phyloP scores from a whole-genome alignment of 1,284 basidiomycete species.

The Cryptococcus jaspeensis region DNA sequence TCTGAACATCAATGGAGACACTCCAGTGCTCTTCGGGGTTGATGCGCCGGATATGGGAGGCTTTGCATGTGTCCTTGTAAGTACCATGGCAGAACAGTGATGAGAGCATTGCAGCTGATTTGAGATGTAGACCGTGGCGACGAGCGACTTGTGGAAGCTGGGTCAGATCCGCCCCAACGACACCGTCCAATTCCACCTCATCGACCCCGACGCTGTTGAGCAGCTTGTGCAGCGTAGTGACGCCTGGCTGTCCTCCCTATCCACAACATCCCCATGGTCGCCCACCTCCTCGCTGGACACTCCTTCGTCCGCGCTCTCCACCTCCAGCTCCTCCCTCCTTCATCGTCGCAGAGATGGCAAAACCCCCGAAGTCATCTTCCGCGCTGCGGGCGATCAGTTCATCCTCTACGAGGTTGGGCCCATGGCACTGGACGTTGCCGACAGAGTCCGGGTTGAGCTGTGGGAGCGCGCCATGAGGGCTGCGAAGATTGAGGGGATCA shows the following conservation, averaged over 20 bases:
- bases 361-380: background rate
- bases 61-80: constrained; percentile 20
- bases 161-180: constrained; percentile 46
- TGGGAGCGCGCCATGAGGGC: background rate
- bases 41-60: constrained; percentile 37
- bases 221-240: background rate
- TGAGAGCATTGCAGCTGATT: background rate
- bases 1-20: constrained; percentile 65
- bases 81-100: background rate
- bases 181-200: constrained; percentile 25
- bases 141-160: constrained; percentile 30
- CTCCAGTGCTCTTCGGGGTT: constrained; percentile 56
- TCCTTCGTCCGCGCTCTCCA: background rate
- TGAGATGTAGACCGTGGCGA: background rate
- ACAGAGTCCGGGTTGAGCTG: background rate
- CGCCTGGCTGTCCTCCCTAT: background rate
- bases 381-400: background rate
- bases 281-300: no score
- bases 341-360: background rate
- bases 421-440: constrained; percentile 1
- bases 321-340: background rate
- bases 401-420: background rate
- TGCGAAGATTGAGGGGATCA: background rate
- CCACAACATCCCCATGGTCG: background rate
- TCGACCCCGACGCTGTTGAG: background rate